Conservation (phyloP, 2,329 filamentous ascomycete species). For the Zymoseptoria pseudotritici region DNA sequence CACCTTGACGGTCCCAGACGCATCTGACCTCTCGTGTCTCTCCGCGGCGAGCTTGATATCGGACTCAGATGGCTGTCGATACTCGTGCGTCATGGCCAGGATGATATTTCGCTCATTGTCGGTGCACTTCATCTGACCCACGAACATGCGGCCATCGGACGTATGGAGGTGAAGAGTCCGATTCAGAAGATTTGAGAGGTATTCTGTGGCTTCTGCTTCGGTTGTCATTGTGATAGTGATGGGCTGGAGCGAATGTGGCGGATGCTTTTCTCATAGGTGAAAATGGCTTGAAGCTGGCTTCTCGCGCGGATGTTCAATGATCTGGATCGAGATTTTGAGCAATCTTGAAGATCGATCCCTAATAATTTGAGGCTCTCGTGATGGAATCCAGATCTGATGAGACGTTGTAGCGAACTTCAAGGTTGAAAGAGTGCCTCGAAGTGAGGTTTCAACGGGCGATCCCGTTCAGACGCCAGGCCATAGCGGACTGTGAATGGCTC, state of each 20-base stretch:
- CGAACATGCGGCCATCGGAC: constrained; percentile 79
- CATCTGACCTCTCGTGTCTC: constrained; percentile 25
- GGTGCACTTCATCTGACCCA: constrained; percentile 88
- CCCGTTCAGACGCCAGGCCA: no score
- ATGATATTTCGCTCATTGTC: constrained; percentile 82
- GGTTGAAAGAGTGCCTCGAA: no score
- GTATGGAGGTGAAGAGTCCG: constrained; percentile 73
- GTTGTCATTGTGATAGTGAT: constrained; percentile 30
- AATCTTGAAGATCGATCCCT: no score
- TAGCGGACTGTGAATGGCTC: no score
- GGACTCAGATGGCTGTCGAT: constrained; percentile 58
- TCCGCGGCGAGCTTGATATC: constrained; percentile 34
- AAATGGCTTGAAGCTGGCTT: not conserved
- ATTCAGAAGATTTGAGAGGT: constrained; percentile 30
- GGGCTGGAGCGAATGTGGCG: not conserved
- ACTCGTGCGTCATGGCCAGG: constrained; percentile 79
- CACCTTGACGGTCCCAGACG: constrained; percentile 43
- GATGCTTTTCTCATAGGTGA: not conserved
- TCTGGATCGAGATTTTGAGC: no score
- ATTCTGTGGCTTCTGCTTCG: constrained; percentile 17
- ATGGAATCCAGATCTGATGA: no score
- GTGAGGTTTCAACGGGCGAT: no score
- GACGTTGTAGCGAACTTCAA: no score
- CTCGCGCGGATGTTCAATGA: not conserved
- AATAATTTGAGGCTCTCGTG: no score